Evolutionary conservation across 129 eudicot species (phyloP).

Genomic region (Heracleum sosnowskyi): DNA sequence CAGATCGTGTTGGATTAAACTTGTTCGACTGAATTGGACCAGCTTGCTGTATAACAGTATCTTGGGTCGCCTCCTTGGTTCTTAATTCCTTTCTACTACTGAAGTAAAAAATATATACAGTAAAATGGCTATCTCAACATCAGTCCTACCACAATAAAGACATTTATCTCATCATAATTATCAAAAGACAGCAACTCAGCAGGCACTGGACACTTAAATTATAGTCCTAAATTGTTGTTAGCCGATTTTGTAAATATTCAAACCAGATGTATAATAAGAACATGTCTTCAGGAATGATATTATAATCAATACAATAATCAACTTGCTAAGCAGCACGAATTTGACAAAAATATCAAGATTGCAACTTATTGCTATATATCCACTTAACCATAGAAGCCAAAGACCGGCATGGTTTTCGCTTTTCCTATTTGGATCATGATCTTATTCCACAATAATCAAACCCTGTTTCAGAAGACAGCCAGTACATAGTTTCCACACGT

Average conservation of each 20-base stretch:
- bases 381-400: neutral
- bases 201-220: neutral
- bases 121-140: neutral
- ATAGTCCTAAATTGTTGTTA: neutral
- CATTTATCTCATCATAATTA: neutral
- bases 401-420: neutral
- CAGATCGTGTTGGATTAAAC: constrained; percentile 58
- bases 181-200: neutral
- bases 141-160: neutral
- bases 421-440: neutral
- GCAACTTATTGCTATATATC: neutral
- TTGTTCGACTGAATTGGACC: constrained; percentile 26
- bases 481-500: neutral
- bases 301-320: no score
- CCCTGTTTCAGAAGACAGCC: neutral
- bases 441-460: neutral
- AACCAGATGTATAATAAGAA: neutral
- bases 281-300: neutral
- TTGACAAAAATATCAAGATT: neutral
- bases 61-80: constrained; percentile 30
- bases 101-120: constrained; percentile 3
- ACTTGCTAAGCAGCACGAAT: neutral
- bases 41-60: constrained; percentile 24
- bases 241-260: neutral
- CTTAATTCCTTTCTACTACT: constrained; percentile 57